Evolutionary conservation across 805 yeast species (phyloP).

Genomic region (Yamadazyma philogaea): DNA sequence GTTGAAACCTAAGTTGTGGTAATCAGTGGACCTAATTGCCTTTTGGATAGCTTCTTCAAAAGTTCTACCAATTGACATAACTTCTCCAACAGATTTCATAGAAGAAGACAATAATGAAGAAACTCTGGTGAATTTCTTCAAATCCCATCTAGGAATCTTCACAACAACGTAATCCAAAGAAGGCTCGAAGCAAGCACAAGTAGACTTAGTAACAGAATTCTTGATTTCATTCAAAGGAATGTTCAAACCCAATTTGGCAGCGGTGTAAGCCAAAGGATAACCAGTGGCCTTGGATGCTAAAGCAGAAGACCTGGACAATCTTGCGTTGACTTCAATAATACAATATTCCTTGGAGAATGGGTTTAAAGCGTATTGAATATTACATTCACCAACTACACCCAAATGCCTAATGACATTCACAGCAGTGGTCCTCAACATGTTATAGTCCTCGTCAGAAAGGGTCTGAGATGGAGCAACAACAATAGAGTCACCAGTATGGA

Average conservation of each 20-base stretch:
- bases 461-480: slow-evolving; percentile 99
- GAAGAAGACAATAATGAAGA: slow-evolving; percentile 84
- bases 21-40: slow-evolving; percentile 94
- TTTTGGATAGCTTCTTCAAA: slow-evolving; percentile 98
- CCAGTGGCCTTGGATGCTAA: slow-evolving; percentile 98
- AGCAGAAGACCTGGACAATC: slow-evolving; percentile 95
- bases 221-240: slow-evolving; percentile 87
- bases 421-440: slow-evolving; percentile 97
- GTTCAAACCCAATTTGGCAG: slow-evolving; percentile 93
- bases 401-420: slow-evolving; percentile 95
- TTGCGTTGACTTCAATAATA: slow-evolving; percentile 96
- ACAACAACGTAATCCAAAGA: slow-evolving; percentile 95
- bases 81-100: slow-evolving; percentile 99
- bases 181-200: slow-evolving; percentile 96
- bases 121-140: slow-evolving; percentile 91
- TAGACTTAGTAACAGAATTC: slow-evolving; percentile 93
- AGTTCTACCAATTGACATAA: slow-evolving; percentile 97
- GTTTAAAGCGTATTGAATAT: slow-evolving; percentile 92
- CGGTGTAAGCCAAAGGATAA: slow-evolving; percentile 97
- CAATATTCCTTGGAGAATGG: slow-evolving; percentile 92
- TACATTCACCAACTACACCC: slow-evolving; percentile 99
- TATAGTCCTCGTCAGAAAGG: slow-evolving; percentile 92
- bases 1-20: slow-evolving; percentile 91
- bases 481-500: slow-evolving; percentile 98
- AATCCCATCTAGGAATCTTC: slow-evolving; percentile 98